Evolutionary conservation across 202 grass and related monocot genomes (phyloP).

Genomic region (Eragrostis tef): DNA sequence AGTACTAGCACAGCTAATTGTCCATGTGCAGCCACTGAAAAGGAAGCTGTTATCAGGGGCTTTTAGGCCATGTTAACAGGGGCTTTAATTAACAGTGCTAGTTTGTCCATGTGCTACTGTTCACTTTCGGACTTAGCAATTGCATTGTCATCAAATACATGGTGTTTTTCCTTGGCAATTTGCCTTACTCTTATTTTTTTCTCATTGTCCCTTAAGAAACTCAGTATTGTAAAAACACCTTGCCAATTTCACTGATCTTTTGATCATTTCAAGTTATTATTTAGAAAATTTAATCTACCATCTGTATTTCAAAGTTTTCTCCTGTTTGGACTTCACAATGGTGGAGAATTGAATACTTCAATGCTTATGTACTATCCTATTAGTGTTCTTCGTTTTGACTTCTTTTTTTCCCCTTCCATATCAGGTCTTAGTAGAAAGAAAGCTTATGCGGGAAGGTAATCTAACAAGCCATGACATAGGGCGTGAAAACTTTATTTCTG

Average conservation of each 20-base stretch:
- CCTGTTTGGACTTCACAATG: conserved; percentile 6
- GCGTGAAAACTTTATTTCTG: conserved; percentile 68
- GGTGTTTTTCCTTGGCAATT: neutral
- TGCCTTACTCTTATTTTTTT: neutral
- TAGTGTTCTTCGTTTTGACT: conserved; percentile 28
- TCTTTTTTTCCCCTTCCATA: conserved; percentile 35
- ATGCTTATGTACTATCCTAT: neutral
- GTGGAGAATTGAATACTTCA: neutral
- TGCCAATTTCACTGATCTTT: neutral
- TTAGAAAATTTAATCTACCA: conserved; percentile 8
- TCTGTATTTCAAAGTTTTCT: neutral
- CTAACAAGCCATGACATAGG: conserved; percentile 87
- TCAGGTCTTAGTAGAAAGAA: conserved; percentile 97
- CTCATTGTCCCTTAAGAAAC: conserved; percentile 16
- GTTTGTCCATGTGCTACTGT: conserved; percentile 4
- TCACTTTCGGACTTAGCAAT: neutral
- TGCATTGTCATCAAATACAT: conserved; percentile 10
- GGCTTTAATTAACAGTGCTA: no score
- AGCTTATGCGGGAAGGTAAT: conserved; percentile 86
- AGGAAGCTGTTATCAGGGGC: no score
- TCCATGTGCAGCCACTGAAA: no score
- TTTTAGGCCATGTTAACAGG: no score
- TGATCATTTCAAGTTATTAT: conserved; percentile 11
- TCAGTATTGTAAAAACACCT: neutral
- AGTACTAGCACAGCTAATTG: no score